Base-by-base conservation (phyloP, 306 rosid genomes). In the Acacia acuminata region DNA sequence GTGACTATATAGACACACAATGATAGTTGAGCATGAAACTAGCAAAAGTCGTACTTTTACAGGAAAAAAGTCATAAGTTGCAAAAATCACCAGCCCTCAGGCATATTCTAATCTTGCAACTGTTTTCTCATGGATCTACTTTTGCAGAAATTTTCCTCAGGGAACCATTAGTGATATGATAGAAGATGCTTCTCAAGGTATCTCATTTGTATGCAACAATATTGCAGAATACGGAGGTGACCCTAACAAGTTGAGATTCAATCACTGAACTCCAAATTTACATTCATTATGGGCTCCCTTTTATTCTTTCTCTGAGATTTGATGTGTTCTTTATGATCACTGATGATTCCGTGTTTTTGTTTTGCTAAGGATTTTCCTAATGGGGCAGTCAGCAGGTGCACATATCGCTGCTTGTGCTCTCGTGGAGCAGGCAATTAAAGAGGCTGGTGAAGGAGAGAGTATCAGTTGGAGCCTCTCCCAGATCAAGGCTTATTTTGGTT, bases 361-460 rank as follows among this genome's bases (percentile, higher is more conserved):
- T 75, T 24, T 20, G 24, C 58, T 42, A 82, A 95, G 99, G 90
- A 88, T 95, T 88, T 95, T 88, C 83, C 79, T 95, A 67, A 95
- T 95, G 99, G 99, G 99, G 80, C 99, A 95, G 85, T 95, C 99
- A 60, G 99, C 99, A 63, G 99, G 99, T 77, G 98, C 99, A 69
- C 99, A 95, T 88, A 93, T 95, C 83, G 97, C 93, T 73, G 98
- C 99, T 15, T 95, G 98, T 81, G 65, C 93, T 19, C 86, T 95
- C 2, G 53, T 95, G 68, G 94, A 89, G 85, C 98, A 92, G 83
- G 99, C 96, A 87, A 92, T 93, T 83, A 95, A 90, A 86, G 97
- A 95, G 87, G 94, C 90, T 30, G 92, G 94, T 79, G 98, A 91
- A 90, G 97, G 96, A 86, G 97, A 89, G 82, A 88, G 83, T 80